Evolutionary conservation across 2,329 filamentous ascomycete species (phyloP).

Genomic region (Chrysoporthe puriensis): DNA sequence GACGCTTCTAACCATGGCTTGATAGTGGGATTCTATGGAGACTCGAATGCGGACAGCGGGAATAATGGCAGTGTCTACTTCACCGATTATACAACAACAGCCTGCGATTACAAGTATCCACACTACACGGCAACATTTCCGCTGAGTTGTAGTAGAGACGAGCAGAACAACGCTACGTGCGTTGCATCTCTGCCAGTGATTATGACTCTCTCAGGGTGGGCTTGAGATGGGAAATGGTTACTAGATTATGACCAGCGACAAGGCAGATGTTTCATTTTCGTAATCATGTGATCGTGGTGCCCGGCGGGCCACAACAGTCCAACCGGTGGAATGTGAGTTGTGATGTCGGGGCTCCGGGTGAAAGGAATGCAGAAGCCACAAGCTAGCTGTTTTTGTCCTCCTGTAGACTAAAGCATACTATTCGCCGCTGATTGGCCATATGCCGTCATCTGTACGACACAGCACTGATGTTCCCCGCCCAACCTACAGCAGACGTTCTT

Average conservation of each 20-base stretch:
- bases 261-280: neutral
- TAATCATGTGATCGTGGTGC: neutral
- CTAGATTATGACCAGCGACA: neutral
- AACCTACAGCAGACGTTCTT: neutral
- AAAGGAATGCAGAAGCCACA: neutral
- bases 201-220: slow-evolving; percentile 3
- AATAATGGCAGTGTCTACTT: slow-evolving; percentile 21
- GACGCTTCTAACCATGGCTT: neutral
- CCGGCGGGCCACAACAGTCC: neutral
- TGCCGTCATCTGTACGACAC: neutral
- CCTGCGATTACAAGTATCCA: neutral
- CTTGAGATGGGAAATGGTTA: neutral
- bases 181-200: slow-evolving; percentile 10
- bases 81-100: neutral
- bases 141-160: slow-evolving; percentile 14
- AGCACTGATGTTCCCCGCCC: neutral
- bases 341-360: too few species aligned
- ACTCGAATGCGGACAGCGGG: slow-evolving; percentile 17
- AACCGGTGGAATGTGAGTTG: neutral
- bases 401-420: neutral
- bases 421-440: neutral
- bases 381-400: slow-evolving; percentile 11
- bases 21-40: slow-evolving; percentile 19
- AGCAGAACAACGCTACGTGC: slow-evolving; percentile 21
- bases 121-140: slow-evolving; percentile 19